Evolutionary conservation across 1,284 basidiomycete genomes (phyloP).

Genomic region (Sporisorium graminicola): DNA sequence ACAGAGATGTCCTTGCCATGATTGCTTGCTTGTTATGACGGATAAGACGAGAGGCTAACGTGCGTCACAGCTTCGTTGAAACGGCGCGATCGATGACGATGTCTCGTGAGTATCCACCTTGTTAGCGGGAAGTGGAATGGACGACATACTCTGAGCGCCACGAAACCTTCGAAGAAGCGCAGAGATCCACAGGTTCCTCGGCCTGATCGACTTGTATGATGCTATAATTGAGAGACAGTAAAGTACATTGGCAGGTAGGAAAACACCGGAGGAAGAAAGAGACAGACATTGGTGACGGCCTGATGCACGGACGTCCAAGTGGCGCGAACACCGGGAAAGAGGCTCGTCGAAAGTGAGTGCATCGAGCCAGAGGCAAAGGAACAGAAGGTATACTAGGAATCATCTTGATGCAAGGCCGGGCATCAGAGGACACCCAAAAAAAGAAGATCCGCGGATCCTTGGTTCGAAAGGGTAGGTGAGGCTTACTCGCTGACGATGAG

Average conservation of each 20-base stretch:
- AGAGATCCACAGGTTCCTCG: not conserved
- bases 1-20: too few species aligned
- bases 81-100: too few species aligned
- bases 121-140: too few species aligned
- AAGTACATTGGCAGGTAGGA: constrained; percentile 31
- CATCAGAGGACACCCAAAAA: constrained; percentile 6
- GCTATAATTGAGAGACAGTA: constrained; percentile 30
- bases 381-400: constrained; percentile 16
- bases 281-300: not conserved
- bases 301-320: not conserved
- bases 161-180: too few species aligned
- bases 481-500: constrained; percentile 65
- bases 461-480: not conserved
- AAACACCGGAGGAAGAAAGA: not conserved
- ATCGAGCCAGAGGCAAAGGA: not conserved
- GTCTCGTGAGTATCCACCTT: too few species aligned
- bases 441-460: not conserved
- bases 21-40: too few species aligned
- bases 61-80: too few species aligned
- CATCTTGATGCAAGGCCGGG: not conserved
- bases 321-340: not conserved
- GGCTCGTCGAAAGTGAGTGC: not conserved
- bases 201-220: not conserved
- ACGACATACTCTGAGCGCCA: too few species aligned
- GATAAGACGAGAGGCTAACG: too few species aligned